Base-by-base conservation (phyloP, 2,329 filamentous ascomycete species). In the Botryotinia calthae region DNA sequence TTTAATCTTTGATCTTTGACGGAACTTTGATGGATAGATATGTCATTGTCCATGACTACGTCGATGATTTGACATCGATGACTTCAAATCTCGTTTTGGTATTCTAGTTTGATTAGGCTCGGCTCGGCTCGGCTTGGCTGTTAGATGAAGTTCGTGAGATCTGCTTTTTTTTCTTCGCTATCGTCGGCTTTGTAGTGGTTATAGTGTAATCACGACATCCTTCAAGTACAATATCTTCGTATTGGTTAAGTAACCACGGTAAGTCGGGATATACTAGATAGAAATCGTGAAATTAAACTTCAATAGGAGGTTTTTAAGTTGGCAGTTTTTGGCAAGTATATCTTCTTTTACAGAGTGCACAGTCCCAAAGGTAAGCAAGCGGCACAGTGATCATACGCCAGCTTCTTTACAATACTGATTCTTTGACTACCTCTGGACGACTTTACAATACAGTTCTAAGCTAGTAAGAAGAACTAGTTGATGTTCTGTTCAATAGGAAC, bases 401-500 rank as follows among this genome's bases (percentile, higher is more conserved):
- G 48, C 25, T 16, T n/a, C 48, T 54, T 16, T 12, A 25, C 48
- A 54, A 54, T 54, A n/a, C 48, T 54, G 48, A 54, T 54, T 54
- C 48, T 54, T 54, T n/a, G 12, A n/a, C 48, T n/a, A 6, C 2
- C 48, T n/a, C 4, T 54, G 25, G 25, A 16, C 12, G 48, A 54
- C 5, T 51, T 51, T n/a, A n/a, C 48, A 54, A 54, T n/a, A 54
- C 25, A n/a, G 48, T 16, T 54, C 48, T 16, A 16, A 64, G 42
- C 22, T 58, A 59, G n/a, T 31, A 10, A 8, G 8, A 28, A n/a
- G 28, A n/a, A n/a, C 25, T 16, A 42, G 34, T 40, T 18, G 34
- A 42, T 18, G 12, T 31, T 42, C 65, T 54, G 42, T 51, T 40
- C 48, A 51, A 67, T 31, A 40, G 37, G 34, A 58, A 68, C 81